Percentiles rank a stretch among this genome's conserved stretches.
Evolutionary conservation across 1,284 basidiomycete genomes (phyloP).

Genomic region (Earliella scabrosa): DNA sequence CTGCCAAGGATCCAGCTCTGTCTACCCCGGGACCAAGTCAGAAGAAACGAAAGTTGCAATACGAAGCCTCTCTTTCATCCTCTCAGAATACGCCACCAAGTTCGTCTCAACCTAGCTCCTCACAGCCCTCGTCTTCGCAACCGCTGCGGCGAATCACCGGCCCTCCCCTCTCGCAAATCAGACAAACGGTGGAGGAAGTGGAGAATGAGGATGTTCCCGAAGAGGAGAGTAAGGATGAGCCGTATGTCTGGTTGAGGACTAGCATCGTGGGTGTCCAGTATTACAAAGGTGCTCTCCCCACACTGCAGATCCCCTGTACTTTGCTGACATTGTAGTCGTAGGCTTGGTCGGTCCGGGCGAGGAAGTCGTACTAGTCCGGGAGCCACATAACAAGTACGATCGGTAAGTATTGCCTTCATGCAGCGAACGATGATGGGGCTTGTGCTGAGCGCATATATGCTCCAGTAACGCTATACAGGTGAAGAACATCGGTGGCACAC

Average conservation of each 20-base stretch:
- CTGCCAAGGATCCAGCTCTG: constrained; percentile 29
- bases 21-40: constrained; percentile 30
- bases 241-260: constrained; percentile 62
- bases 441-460: background rate
- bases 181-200: constrained; percentile 37
- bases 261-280: constrained; percentile 85
- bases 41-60: constrained; percentile 42
- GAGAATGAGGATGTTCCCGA: constrained; percentile 47
- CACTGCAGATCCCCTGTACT: background rate
- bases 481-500: constrained; percentile 69
- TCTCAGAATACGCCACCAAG: constrained; percentile 17
- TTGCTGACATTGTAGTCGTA: constrained; percentile 23
- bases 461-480: constrained; percentile 79
- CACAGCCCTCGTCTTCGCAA: constrained; percentile 21
- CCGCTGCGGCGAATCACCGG: constrained; percentile 19
- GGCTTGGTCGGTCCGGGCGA: constrained; percentile 81
- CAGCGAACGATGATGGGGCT: too few species aligned
- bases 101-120: constrained; percentile 19
- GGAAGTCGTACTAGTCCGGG: constrained; percentile 72
- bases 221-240: constrained; percentile 60
- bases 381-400: constrained; percentile 75
- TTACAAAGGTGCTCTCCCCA: constrained; percentile 57
- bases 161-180: constrained; percentile 9
- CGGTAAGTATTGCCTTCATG: constrained; percentile 54
- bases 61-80: constrained; percentile 28